A percentile compares a stretch with the other conserved stretches of the same genome.
phyloP scores from a whole-genome alignment of 1,139 yeast species.

The Debaryomycetaceae sp. region DNA sequence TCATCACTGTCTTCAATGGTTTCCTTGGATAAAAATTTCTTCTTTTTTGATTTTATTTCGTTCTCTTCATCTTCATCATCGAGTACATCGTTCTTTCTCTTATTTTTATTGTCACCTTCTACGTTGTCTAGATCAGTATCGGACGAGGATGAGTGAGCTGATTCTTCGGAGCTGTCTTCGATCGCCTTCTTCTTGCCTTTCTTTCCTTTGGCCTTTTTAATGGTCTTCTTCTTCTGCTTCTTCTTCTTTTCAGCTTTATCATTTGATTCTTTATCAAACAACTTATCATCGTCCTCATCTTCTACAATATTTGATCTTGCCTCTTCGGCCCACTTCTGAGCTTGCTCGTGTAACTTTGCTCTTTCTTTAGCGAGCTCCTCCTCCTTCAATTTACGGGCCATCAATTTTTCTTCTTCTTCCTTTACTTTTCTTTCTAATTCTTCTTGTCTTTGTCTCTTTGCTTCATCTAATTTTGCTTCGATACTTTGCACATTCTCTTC shows the following conservation, averaged over 20 bases:
- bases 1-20: conserved; percentile 55
- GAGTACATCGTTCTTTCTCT: conserved; percentile 18
- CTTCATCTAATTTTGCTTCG: conserved; percentile 65
- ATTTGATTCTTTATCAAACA: conserved; percentile 25
- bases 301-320: conserved; percentile 33
- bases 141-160: conserved; percentile 11
- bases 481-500: conserved; percentile 58
- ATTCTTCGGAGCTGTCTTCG: conserved; percentile 30
- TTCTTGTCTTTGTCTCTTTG: conserved; percentile 60
- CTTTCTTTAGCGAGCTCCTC: conserved; percentile 65
- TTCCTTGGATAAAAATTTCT: conserved; percentile 43
- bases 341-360: conserved; percentile 71
- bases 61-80: conserved; percentile 24
- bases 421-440: conserved; percentile 44
- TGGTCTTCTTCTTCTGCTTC: conserved; percentile 9
- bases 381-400: conserved; percentile 42
- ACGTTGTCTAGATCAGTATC: conserved; percentile 17
- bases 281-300: conserved; percentile 33
- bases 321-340: conserved; percentile 75
- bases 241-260: conserved; percentile 19
- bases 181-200: conserved; percentile 19
- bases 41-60: conserved; percentile 10
- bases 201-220: conserved; percentile 14
- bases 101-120: conserved; percentile 12
- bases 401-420: conserved; percentile 37